Conservation (phyloP, 2,329 filamentous ascomycete species). For the Hypomyces rosellus region DNA sequence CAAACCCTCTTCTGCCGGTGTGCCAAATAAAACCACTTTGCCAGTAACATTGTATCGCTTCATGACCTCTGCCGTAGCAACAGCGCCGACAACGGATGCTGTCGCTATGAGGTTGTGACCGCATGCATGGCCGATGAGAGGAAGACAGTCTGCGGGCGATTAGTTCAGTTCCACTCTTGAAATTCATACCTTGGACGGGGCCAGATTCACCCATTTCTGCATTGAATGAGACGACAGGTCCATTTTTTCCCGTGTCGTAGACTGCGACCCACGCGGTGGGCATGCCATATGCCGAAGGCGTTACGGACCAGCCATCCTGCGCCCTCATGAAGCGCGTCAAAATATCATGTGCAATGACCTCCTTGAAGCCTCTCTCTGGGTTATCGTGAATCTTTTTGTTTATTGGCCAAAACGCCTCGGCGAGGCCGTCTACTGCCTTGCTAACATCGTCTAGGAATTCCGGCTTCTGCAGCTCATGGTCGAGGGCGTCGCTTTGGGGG, state of each 20-base stretch:
- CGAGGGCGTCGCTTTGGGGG: not conserved
- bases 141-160: conserved; percentile 35
- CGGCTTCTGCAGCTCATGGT: not conserved
- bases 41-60: conserved; percentile 35
- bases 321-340: conserved; percentile 31
- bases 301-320: conserved; percentile 33
- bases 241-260: conserved; percentile 28
- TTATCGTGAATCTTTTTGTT: conserved; percentile 38
- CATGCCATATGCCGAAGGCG: conserved; percentile 34
- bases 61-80: conserved; percentile 42
- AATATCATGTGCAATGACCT: conserved; percentile 34
- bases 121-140: conserved; percentile 46
- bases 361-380: conserved; percentile 36
- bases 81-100: conserved; percentile 38
- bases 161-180: not conserved
- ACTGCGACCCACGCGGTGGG: conserved; percentile 39
- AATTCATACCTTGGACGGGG: not conserved
- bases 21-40: conserved; percentile 41
- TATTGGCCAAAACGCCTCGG: conserved; percentile 26
- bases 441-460: conserved; percentile 35
- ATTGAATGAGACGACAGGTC: conserved; percentile 36
- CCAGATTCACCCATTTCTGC: conserved; percentile 26
- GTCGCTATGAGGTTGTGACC: conserved; percentile 50
- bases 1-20: conserved; percentile 36
- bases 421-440: conserved; percentile 13